Base-by-base conservation (phyloP, 2,329 filamentous ascomycete species). In the Xylaria polymorpha region DNA sequence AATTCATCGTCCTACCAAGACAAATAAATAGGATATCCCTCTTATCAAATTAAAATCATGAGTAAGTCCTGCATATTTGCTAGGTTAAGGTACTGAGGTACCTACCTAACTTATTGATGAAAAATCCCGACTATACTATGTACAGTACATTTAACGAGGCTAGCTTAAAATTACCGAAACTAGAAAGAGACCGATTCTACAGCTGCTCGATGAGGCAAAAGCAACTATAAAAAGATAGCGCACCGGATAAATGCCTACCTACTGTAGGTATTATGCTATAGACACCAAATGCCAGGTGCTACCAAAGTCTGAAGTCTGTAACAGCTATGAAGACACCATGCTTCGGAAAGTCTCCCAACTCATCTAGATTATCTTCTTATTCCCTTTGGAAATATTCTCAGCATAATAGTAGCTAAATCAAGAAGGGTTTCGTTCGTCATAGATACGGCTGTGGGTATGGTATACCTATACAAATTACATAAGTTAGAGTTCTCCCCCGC, bases 391-490 rank as follows among this genome's bases (percentile, higher is more conserved):
- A 20, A 3, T 44, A 9, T 20, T 44, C 18, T 20, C 43, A 20
- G 18, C n/a, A 20, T 20, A n/a, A 53, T 35, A 53, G 18, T 10
- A 53, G 32, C 25, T 6, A 6, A 6, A 7, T 4, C 1, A 50
- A 29, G 25, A 53, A 53, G 48, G 25, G 3, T 32, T 18, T 25
- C 15, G 46, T 18, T 25, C 15, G 46, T 6, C 46, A 50, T 50
- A 29, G 4, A 22, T 25, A 29, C 29, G 2, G 48, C 25, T 14
- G 18, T 32, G 50, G 3, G 14, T 18, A 43, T 7, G 18, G 41
- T n/a, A 43, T 14, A 43, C 41, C 41, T 43, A 53, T 35, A 53
- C 43, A 48, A 35, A 53, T 53, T 53, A 53, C 50, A 53, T 53
- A 32, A 53, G 25, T n/a, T 32, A n/a, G 25, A 53, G n/a, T n/a